Evolutionary conservation across 2,329 filamentous ascomycete genomes (phyloP), one percentile per base, ranked within the genome.

Genomic region (Colletotrichum sp.): DNA sequence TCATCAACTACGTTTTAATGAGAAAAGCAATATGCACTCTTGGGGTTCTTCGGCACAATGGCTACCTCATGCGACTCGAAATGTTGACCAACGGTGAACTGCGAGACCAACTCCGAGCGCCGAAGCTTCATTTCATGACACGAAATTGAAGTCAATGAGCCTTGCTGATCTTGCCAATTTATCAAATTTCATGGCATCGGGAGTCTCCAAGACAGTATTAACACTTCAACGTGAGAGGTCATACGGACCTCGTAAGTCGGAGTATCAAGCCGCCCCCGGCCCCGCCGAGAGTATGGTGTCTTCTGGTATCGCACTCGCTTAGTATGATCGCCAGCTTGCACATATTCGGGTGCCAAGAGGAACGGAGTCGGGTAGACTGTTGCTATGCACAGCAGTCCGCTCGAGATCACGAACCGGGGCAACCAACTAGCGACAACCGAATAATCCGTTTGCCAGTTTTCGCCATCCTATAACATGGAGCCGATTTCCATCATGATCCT

Each of bases 1-100:
- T 0, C 7, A 39, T 39, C 16, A 39, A 39, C 15, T 39, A 0
- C 36, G 15, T 39, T 8, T 39, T 3, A 18, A 0, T 39, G 36
- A 39, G 36, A 39, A 39, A 8, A 18, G 16, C 1, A 0, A 0
- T 48, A n/a, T 48, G 10, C 10, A n/a, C 3, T 21, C 0, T 0
- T 0, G 43, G 18, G 18, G n/a, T 12, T 13, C 18, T 12, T 0
- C 0, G 5, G 43, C 9, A 0, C 18, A 48, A 7, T 48, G 2
- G 2, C 2, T n/a, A 13, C 18, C 3, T 21, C 18, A 0, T 48
- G 43, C n/a, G 6, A 48, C n/a, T 21, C 43, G 18, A 48, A 48
- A 13, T 21, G 5, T 10, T 21, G 9, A 13, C 43, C 6, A 21
- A 18, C 10, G 0, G n/a, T 21, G 18, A 13, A 48, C 43, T 7